phyloP scores from a whole-genome alignment of 2,329 filamentous ascomycete species.

The Colletotrichum tropicicola region DNA sequence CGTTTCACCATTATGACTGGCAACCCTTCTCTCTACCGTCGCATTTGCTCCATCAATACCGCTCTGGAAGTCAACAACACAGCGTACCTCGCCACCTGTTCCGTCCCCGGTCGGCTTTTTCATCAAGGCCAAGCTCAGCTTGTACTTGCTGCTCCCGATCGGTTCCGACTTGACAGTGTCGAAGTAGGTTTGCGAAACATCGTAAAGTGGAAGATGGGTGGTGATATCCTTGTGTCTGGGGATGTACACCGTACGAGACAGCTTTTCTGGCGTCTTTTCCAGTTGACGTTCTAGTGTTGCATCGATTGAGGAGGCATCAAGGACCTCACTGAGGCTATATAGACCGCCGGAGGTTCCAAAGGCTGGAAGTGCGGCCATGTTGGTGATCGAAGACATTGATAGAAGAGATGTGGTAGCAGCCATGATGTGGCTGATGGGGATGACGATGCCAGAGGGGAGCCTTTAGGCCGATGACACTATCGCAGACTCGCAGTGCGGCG shows the following conservation, averaged over 20 bases:
- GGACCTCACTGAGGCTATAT: background rate
- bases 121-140: conserved; percentile 27
- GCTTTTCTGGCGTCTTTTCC: conserved; percentile 8
- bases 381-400: too few species aligned
- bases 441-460: too few species aligned
- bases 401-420: too few species aligned
- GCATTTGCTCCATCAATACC: background rate
- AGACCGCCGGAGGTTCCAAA: background rate
- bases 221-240: conserved; percentile 12
- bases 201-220: conserved; percentile 30
- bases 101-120: conserved; percentile 26
- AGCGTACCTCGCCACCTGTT: conserved; percentile 23
- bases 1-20: background rate
- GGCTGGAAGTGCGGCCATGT: conserved; percentile 3
- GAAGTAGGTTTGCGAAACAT: conserved; percentile 16
- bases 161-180: conserved; percentile 2
- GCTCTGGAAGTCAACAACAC: conserved; percentile 9
- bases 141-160: conserved; percentile 26
- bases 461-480: too few species aligned
- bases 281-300: conserved; percentile 11
- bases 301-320: background rate
- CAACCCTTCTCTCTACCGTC: background rate
- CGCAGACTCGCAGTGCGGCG: too few species aligned
- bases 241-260: conserved; percentile 28
- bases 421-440: too few species aligned